phyloP scores from a whole-genome alignment of 129 eudicot species.

The Centaurea solstitialis region DNA sequence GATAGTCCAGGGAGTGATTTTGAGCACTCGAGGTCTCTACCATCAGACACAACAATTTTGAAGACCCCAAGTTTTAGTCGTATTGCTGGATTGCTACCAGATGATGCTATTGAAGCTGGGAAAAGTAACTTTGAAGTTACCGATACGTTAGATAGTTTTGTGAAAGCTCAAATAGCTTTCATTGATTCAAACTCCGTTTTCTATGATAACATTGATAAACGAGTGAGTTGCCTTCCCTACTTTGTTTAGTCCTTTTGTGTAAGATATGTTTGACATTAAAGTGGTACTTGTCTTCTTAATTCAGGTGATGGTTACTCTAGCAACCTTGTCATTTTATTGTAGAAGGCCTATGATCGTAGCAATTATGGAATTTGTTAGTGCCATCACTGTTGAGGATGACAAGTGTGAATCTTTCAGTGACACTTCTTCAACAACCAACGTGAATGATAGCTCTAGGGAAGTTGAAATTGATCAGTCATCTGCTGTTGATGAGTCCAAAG shows the following conservation, averaged over 20 bases:
- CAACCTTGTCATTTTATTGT: slow-evolving; percentile 90
- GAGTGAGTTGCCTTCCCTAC: slow-evolving; percentile 45
- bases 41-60: slow-evolving; percentile 41
- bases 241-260: neutral
- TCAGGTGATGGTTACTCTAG: slow-evolving; percentile 92
- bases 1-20: slow-evolving; percentile 49
- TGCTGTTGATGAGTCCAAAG: slow-evolving; percentile 55
- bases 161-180: slow-evolving; percentile 87
- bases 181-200: slow-evolving; percentile 70
- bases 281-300: slow-evolving; percentile 3
- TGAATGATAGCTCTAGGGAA: slow-evolving; percentile 45
- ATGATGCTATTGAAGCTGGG: slow-evolving; percentile 42
- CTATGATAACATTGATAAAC: slow-evolving; percentile 63
- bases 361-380: slow-evolving; percentile 73
- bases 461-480: slow-evolving; percentile 33
- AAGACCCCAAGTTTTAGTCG: slow-evolving; percentile 73
- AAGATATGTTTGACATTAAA: slow-evolving; percentile 21
- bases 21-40: slow-evolving; percentile 30
- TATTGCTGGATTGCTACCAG: slow-evolving; percentile 75
- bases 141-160: slow-evolving; percentile 80
- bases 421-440: slow-evolving; percentile 51
- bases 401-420: slow-evolving; percentile 60
- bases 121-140: slow-evolving; percentile 42
- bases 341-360: slow-evolving; percentile 92
- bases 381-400: slow-evolving; percentile 58